Base-by-base conservation (phyloP, 1,284 basidiomycete genomes). In the Ustilago nuda region DNA sequence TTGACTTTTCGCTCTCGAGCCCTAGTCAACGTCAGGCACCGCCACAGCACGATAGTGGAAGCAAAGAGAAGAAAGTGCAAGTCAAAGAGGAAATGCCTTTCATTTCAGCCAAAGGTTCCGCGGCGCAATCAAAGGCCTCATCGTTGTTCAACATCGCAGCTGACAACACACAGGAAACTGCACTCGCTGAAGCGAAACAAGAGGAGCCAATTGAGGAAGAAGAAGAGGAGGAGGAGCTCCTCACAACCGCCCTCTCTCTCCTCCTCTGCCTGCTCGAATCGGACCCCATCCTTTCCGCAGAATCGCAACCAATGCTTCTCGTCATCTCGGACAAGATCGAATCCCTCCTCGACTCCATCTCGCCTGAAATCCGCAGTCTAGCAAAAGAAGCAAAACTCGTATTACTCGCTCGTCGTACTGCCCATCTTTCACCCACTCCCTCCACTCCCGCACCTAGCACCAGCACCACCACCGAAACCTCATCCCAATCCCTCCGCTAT, bases 381-480 rank as follows among this genome's bases (percentile, higher is more conserved):
- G 90, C 92, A 0, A 89, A 91, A 30, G 94, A 95, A 86, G 93
- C 93, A 4, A 88, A 90, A 60, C 90, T 95, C 83, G 91, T 94
- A 13, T 90, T 96, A 79, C 92, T 92, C 2, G 92, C 92, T 8
- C 92, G 61, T 90, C 91, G 2, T 27, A 73, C 58, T 27, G 59
- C 67, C 8, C 61, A 61, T 4, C 67, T 56, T 11, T 61, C 54
- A 12, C 17, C 56, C 9, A 17, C 37, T n/a, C 56, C 61, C 15
- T 27, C 59, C 5, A 3, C n/a, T 1, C 4, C 15, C n/a, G 15
- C 13, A 8, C 41, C 30, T 4, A 4, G 17, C 4, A 8, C 51
- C 43, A 41, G 32, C 36, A n/a, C 70, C 8, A 81, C 68, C 35
- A 81, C 37, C 51, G 59, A 48, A 53, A 71, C 56, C 37, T 61